phyloP scores from a whole-genome alignment of 805 yeast genomes.

The Osmozyma mogii region DNA sequence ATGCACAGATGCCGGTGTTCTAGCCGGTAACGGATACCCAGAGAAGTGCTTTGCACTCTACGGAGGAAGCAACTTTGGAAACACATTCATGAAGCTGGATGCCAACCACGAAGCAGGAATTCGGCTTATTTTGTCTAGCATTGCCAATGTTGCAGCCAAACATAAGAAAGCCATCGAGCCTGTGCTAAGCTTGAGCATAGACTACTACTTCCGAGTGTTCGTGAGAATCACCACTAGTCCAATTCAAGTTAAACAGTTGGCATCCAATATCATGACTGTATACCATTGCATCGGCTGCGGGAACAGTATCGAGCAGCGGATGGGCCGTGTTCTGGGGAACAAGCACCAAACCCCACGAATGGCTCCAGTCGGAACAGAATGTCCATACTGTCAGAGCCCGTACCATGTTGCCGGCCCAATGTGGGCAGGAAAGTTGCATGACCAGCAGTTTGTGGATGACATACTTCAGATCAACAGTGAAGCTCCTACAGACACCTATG shows the following conservation, averaged over 20 bases:
- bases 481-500: slow-evolving; percentile 52
- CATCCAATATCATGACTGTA: slow-evolving; percentile 67
- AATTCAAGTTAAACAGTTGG: slow-evolving; percentile 68
- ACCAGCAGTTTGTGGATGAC: slow-evolving; percentile 54
- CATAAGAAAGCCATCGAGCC: slow-evolving; percentile 88
- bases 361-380: slow-evolving; percentile 50
- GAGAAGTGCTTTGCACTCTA: slow-evolving; percentile 93
- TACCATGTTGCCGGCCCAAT: slow-evolving; percentile 91
- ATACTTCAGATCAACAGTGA: slow-evolving; percentile 48
- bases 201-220: slow-evolving; percentile 84
- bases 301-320: slow-evolving; percentile 56
- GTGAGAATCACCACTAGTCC: slow-evolving; percentile 75
- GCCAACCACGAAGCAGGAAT: slow-evolving; percentile 91
- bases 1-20: slow-evolving; percentile 91
- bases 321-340: slow-evolving; percentile 52
- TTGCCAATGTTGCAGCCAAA: slow-evolving; percentile 80
- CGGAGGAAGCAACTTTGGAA: slow-evolving; percentile 85
- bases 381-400: slow-evolving; percentile 62
- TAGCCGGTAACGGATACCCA: slow-evolving; percentile 94
- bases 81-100: slow-evolving; percentile 42
- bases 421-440: slow-evolving; percentile 84
- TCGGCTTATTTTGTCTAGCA: slow-evolving; percentile 68
- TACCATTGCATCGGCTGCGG: slow-evolving; percentile 89
- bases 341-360: slow-evolving; percentile 56
- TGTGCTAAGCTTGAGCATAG: slow-evolving; percentile 74